Evolutionary conservation across 257 asterid species (phyloP).

Genomic region (Solanum infundibuliforme): DNA sequence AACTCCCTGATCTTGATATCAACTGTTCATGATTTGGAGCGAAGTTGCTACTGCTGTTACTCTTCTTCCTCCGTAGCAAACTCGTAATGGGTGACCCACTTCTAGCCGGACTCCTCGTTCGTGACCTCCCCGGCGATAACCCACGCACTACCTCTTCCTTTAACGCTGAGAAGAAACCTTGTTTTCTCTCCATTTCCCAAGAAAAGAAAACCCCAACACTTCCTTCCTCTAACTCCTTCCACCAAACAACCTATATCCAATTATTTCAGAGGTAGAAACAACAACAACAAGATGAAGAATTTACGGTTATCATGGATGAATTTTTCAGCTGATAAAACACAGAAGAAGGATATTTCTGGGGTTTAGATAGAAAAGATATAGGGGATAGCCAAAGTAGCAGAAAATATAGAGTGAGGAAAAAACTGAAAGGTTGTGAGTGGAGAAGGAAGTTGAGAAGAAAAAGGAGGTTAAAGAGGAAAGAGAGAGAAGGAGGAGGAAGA

Average conservation of each 20-base stretch:
- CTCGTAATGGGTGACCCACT: slow-evolving; percentile 55
- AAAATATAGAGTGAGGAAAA: not conserved
- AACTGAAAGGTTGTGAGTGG: not conserved
- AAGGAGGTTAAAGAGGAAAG: not conserved
- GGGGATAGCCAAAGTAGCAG: not conserved
- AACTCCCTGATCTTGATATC: slow-evolving; percentile 62
- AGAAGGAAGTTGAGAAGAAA: not conserved
- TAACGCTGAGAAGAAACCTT: slow-evolving; percentile 83
- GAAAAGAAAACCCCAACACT: not conserved
- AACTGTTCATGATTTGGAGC: slow-evolving; percentile 15
- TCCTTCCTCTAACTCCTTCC: not conserved
- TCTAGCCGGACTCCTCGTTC: slow-evolving; percentile 67
- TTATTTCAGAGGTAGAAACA: not conserved
- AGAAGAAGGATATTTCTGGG: not conserved
- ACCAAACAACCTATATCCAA: not conserved
- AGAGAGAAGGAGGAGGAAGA: not conserved
- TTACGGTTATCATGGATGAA: not conserved
- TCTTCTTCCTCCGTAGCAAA: slow-evolving; percentile 52
- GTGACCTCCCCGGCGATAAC: slow-evolving; percentile 75
- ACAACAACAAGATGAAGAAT: not conserved
- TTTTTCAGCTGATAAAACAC: not conserved
- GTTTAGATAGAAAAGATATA: not conserved
- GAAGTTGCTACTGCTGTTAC: slow-evolving; percentile 1
- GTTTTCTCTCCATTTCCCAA: slow-evolving; percentile 60
- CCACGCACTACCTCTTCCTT: slow-evolving; percentile 87